Base-by-base conservation (phyloP, 2,329 filamentous ascomycete species). In the Penicillium decumbens region DNA sequence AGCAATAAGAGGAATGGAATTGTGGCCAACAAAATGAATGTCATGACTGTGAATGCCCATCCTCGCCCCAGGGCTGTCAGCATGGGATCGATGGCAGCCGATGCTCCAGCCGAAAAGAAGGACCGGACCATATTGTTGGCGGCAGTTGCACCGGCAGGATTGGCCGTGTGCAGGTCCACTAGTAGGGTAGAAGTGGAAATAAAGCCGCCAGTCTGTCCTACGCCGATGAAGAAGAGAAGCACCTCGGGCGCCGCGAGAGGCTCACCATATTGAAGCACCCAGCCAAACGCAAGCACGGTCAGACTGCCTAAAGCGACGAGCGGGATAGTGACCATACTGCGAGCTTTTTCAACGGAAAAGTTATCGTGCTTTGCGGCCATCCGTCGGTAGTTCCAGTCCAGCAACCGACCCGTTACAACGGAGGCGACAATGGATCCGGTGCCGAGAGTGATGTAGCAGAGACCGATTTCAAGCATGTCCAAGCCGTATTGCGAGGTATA, bases 361-460 rank as follows among this genome's bases (percentile, higher is more conserved):
- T 33, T 41, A 23, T 50, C 45, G 1, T 15, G 15, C 3, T 43
- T 51, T 9, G 42, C 45, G 4, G 52, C 55, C 9, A 58, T 46
- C 2, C 57, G 59, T 12, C 52, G 53, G 40, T 56, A 64, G 47
- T 63, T 62, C 33, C 47, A 54, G 40, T 64, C 60, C 0, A 64
- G 39, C 2, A 61, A 20, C 8, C 58, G 54, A 0, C 61, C 60
- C 0, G 53, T 57, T 1, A 47, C 33, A 6, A 61, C 43, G 6
- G 56, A 57, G 2, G 59, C 57, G 1, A 57, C 49, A n/a, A 57
- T 57, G 15, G 55, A 57, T 4, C 59, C 61, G 2, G 54, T 42
- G 1, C 61, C 61, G 12, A 69, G 52, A 0, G 70, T 65, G 4
- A 72, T 58, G 51, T 67, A 71, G 50, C 62, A 64, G 1, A 73